phyloP scores from a whole-genome alignment of 306 rosid species.

The Astragalus membranaceus region DNA sequence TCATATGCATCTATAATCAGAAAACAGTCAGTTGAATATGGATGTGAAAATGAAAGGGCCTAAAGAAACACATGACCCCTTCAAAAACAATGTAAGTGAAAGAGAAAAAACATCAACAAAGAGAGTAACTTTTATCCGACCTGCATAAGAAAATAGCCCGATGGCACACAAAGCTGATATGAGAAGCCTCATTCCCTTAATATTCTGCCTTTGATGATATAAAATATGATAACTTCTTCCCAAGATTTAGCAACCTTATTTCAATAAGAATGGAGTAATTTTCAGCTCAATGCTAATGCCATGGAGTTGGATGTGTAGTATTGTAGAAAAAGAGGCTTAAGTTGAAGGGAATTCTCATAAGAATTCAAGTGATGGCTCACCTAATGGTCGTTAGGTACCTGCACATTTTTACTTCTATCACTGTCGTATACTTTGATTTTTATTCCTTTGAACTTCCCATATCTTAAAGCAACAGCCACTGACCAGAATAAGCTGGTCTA shows the following conservation, averaged over 20 bases:
- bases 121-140: constrained; percentile 24
- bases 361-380: constrained; percentile 41
- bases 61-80: not conserved
- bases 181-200: constrained; percentile 45
- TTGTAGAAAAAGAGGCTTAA: constrained; percentile 19
- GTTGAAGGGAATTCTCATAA: constrained; percentile 1
- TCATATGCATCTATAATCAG: constrained; percentile 62
- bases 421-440: not conserved
- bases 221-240: not conserved
- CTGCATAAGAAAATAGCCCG: constrained; percentile 49
- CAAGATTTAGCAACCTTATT: constrained; percentile 5
- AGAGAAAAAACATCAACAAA: not conserved
- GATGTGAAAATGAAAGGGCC: not conserved
- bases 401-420: constrained; percentile 18
- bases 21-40: constrained; percentile 16
- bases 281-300: constrained; percentile 19
- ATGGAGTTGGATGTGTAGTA: constrained; percentile 11
- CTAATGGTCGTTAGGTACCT: constrained; percentile 51
- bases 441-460: constrained; percentile 36
- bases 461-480: constrained; percentile 64
- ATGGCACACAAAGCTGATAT: constrained; percentile 35
- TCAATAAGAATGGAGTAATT: constrained; percentile 9
- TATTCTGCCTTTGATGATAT: constrained; percentile 9
- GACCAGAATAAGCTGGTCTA: constrained; percentile 30
- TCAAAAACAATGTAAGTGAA: not conserved